Evolutionary conservation across 2,329 filamentous ascomycete species (phyloP).

Genomic region (Fusarium succisae): DNA sequence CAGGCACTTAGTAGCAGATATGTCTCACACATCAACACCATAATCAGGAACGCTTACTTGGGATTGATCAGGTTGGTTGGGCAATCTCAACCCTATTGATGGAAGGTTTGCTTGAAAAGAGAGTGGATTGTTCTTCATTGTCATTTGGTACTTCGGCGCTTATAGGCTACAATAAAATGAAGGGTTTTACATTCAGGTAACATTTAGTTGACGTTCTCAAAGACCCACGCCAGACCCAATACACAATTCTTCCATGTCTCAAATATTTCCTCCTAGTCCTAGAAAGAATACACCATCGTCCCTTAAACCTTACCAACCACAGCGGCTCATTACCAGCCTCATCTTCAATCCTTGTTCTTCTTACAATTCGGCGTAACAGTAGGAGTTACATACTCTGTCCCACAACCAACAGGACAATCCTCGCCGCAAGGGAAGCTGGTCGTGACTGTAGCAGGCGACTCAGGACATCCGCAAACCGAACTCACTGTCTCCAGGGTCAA

Average conservation of each 20-base stretch:
- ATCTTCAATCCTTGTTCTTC: neutral
- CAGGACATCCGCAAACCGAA: slow-evolving; percentile 47
- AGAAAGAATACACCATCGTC: neutral
- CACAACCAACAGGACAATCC: slow-evolving; percentile 41
- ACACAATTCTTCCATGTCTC: neutral
- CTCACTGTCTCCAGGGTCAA: slow-evolving; percentile 44
- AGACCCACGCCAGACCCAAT: neutral
- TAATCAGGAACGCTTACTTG: neutral
- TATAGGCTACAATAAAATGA: neutral
- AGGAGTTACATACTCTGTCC: slow-evolving; percentile 42
- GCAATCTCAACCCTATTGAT: neutral
- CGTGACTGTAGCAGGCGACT: slow-evolving; percentile 42
- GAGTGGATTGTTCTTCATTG: neutral
- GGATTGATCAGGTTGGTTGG: neutral
- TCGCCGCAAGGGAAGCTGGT: slow-evolving; percentile 42
- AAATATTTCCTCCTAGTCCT: neutral
- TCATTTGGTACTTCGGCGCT: neutral
- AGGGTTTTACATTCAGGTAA: neutral
- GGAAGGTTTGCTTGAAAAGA: no score
- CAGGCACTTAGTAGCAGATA: neutral
- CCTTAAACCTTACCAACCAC: neutral
- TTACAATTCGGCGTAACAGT: slow-evolving; percentile 35
- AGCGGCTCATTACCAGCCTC: neutral
- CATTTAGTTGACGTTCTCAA: neutral
- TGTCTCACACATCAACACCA: slow-evolving; percentile 17